phyloP scores from a whole-genome alignment of 495 filamentous ascomycete genomes.

The Aspergillus avenaceus region DNA sequence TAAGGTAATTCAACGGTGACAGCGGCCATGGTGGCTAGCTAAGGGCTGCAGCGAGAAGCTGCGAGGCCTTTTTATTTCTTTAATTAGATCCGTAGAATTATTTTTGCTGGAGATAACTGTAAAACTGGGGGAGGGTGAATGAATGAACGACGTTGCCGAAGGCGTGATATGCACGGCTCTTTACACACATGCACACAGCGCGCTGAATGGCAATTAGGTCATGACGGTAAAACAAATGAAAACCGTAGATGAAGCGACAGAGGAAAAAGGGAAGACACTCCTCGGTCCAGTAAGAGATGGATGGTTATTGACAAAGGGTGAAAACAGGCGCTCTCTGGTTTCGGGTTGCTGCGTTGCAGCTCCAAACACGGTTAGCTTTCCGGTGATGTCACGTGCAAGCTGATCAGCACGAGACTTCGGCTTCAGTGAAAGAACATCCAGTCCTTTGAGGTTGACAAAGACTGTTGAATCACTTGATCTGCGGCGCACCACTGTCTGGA shows the following conservation, averaged over 20 bases:
- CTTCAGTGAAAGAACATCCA: neutral
- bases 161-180: constrained; percentile 6
- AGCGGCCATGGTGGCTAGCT: constrained; percentile 61
- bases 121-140: too few species aligned
- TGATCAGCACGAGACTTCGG: neutral
- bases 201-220: constrained; percentile 3
- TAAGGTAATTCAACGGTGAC: constrained; percentile 70
- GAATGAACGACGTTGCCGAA: neutral
- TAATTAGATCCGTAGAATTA: too few species aligned
- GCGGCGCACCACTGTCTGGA: too few species aligned
- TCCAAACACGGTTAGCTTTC: constrained; percentile 14
- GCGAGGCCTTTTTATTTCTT: constrained; percentile 2
- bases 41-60: constrained; percentile 16
- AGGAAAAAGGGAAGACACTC: constrained; percentile 1
- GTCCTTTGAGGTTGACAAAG: neutral
- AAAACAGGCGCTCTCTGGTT: constrained; percentile 15
- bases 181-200: constrained; percentile 10
- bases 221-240: constrained; percentile 5
- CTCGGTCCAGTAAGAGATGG: constrained; percentile 2
- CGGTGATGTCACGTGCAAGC: neutral
- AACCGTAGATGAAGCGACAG: neutral
- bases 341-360: constrained; percentile 7
- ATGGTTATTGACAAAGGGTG: constrained; percentile 3
- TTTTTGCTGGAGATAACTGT: too few species aligned
- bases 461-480: neutral